phyloP scores from a whole-genome alignment of 805 yeast species.

The Starmerella apicola region DNA sequence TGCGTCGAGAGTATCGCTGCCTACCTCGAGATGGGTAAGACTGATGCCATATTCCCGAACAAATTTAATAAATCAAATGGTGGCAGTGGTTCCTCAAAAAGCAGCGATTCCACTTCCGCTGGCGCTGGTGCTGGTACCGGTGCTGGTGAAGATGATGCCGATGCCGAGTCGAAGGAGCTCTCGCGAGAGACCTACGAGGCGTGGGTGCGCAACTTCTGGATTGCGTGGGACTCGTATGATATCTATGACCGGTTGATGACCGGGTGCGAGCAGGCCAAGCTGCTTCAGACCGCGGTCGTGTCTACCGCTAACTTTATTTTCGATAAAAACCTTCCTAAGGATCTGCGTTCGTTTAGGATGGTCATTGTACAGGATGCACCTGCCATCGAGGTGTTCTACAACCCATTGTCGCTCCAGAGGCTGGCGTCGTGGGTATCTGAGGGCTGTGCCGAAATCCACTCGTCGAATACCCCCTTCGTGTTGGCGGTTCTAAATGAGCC shows the following conservation, averaged over 20 bases:
- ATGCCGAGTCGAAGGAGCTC: constrained; percentile 17
- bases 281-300: constrained; percentile 70
- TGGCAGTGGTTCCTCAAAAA: background rate
- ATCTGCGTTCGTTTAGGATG: constrained; percentile 65
- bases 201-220: constrained; percentile 69
- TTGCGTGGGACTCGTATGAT: constrained; percentile 52
- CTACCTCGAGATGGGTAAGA: constrained; percentile 41
- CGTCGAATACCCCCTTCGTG: constrained; percentile 59
- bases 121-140: constrained; percentile 23
- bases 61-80: background rate
- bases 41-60: background rate
- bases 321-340: constrained; percentile 69
- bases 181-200: constrained; percentile 34
- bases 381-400: constrained; percentile 60
- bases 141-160: background rate
- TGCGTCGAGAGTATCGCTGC: constrained; percentile 84
- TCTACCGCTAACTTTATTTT: constrained; percentile 80
- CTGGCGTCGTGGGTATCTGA: constrained; percentile 88
- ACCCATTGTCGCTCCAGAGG: constrained; percentile 74
- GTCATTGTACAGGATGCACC: constrained; percentile 87
- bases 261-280: constrained; percentile 77
- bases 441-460: constrained; percentile 69
- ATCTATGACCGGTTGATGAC: constrained; percentile 41
- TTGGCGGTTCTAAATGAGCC: constrained; percentile 67
- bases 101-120: background rate